Evolutionary conservation across 2,329 filamentous ascomycete genomes (phyloP).

Genomic region (Monilinia polystroma): DNA sequence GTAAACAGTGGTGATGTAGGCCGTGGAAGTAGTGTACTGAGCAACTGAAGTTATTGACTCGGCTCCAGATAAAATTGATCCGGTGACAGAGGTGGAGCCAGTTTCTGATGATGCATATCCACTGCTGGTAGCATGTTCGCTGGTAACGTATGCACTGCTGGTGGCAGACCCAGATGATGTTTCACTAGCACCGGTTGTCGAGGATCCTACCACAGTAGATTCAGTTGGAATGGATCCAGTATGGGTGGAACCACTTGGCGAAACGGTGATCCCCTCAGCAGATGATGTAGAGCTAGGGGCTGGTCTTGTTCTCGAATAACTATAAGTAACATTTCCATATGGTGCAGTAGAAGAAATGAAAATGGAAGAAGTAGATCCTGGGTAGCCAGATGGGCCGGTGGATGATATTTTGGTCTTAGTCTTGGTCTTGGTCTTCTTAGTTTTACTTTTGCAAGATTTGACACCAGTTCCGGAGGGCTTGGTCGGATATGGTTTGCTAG

Average conservation of each 20-base stretch:
- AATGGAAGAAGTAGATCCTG: not conserved
- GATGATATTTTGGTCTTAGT: slow-evolving; percentile 24
- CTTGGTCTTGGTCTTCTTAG: slow-evolving; percentile 26
- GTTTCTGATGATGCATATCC: slow-evolving; percentile 2
- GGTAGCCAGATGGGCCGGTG: not conserved
- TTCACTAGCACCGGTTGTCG: not conserved
- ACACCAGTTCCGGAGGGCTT: slow-evolving; percentile 6
- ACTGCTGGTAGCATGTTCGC: not conserved
- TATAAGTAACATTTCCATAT: slow-evolving; percentile 20
- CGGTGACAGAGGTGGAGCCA: not conserved
- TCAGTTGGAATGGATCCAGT: not conserved
- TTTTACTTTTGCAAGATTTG: not conserved
- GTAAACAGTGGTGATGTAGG: slow-evolving; percentile 50
- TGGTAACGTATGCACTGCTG: not conserved
- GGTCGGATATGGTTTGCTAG: not conserved
- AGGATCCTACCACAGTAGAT: not conserved
- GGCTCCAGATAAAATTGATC: not conserved
- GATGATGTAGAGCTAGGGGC: slow-evolving; percentile 16
- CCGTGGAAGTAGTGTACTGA: slow-evolving; percentile 22
- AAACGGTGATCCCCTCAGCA: slow-evolving; percentile 1
- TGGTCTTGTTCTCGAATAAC: not conserved
- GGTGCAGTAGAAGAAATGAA: slow-evolving; percentile 1
- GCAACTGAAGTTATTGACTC: not conserved
- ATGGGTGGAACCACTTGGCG: not conserved
- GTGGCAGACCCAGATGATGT: not conserved